Evolutionary conservation across 768 basidiomycete genomes (phyloP), one percentile per base, ranked within the genome.

Genomic region (Lentinula lateritia): DNA sequence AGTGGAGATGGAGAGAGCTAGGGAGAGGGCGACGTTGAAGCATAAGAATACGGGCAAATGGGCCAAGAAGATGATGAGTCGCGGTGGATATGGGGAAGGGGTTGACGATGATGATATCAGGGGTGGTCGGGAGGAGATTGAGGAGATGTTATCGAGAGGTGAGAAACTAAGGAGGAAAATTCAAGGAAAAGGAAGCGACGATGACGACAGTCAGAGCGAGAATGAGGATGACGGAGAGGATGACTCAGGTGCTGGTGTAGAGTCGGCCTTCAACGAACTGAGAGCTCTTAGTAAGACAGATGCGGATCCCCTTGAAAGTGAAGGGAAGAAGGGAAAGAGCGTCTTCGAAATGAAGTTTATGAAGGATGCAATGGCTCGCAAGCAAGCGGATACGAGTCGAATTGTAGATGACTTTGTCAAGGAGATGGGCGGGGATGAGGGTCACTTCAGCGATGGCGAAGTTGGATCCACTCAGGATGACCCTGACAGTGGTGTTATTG

Each of bases 341-440:
- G 81, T 98, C 9, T 90, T 97, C 71, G 82, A 85, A 64, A 98
- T 98, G 97, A 98, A 97, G 75, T 99, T 98, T 74, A 99, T 99
- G 96, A 89, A 90, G 72, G 89, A 95, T 50, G 95, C 93, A 0
- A 87, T 90, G 77, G 84, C 83, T 5, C 79, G 92, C 64, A 82
- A 87, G 60, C 75, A 82, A 66, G 76, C 71, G 8, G 78, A 80
- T 58, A 85, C 83, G 1, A 78, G 87, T 61, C 80, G 80, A 61
- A 81, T 85, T 64, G 86, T 82, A 5, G 90, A 91, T 60, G 89
- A 91, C 66, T 86, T 96, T 62, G 74, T 86, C 63, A 77, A 77
- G 64, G 91, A 93, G 67, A 76, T 97, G 68, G 85, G 83, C 38
- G 78, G 71, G 0, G 74, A 70, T 5, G 71, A 66, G 34, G 67